phyloP scores from a whole-genome alignment of 345 rosid genomes.

The Kernera saxatilis region DNA sequence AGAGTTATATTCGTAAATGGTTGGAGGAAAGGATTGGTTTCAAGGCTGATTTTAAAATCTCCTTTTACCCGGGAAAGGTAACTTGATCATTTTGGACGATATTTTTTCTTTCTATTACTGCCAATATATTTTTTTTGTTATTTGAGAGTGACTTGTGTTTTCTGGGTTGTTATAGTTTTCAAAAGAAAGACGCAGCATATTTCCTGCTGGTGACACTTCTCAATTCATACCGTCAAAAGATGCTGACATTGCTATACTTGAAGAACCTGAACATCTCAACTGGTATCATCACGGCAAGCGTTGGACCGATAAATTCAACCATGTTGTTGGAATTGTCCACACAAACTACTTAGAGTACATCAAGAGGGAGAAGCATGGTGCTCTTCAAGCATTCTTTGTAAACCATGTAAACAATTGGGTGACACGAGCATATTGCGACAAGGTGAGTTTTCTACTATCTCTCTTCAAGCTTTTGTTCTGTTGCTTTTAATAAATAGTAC shows the following conservation, averaged over 20 bases:
- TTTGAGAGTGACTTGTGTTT: neutral
- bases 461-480: neutral
- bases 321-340: conserved; percentile 95
- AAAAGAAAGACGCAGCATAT: conserved; percentile 86
- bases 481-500: neutral
- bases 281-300: conserved; percentile 98
- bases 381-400: conserved; percentile 88
- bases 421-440: conserved; percentile 81
- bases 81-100: conserved; percentile 4
- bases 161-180: conserved; percentile 54
- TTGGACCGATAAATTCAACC: conserved; percentile 95
- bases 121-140: neutral
- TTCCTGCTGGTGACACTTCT: conserved; percentile 96
- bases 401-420: conserved; percentile 94
- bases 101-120: neutral
- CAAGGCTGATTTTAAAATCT: conserved; percentile 81
- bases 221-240: conserved; percentile 80
- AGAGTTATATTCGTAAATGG: conserved; percentile 86
- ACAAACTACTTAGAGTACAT: conserved; percentile 98
- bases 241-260: conserved; percentile 89
- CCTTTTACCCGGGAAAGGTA: conserved; percentile 99
- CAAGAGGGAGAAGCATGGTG: conserved; percentile 94
- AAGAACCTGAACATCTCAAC: conserved; percentile 96
- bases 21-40: conserved; percentile 92
- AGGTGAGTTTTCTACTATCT: conserved; percentile 39